phyloP scores from a whole-genome alignment of 805 yeast genomes.

The Metschnikowia amazonensis region DNA sequence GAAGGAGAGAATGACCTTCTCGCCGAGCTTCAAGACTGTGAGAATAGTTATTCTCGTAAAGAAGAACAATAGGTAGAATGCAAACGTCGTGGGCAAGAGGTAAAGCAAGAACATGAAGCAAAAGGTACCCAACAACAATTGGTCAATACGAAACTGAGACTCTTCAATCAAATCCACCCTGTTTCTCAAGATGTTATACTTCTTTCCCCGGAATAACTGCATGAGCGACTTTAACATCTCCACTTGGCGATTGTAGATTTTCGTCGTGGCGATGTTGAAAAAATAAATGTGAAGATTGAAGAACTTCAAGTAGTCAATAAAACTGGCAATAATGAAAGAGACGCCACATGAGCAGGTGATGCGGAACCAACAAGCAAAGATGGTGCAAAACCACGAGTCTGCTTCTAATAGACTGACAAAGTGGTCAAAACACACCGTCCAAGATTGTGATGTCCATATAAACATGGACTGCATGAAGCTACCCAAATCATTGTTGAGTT shows the following conservation, averaged over 20 bases:
- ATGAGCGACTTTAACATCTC: slow-evolving; percentile 67
- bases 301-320: slow-evolving; percentile 61
- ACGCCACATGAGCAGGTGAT: slow-evolving; percentile 47
- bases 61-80: slow-evolving; percentile 77
- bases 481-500: slow-evolving; percentile 82
- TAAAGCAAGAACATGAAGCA: slow-evolving; percentile 76
- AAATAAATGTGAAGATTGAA: slow-evolving; percentile 69
- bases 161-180: slow-evolving; percentile 76
- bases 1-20: slow-evolving; percentile 56
- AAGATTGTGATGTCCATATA: slow-evolving; percentile 76
- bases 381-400: slow-evolving; percentile 5
- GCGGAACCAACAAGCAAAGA: slow-evolving; percentile 13
- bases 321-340: slow-evolving; percentile 63
- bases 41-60: slow-evolving; percentile 51
- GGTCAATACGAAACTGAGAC: slow-evolving; percentile 69
- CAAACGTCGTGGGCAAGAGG: slow-evolving; percentile 80
- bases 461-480: slow-evolving; percentile 81
- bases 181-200: slow-evolving; percentile 75
- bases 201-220: slow-evolving; percentile 84
- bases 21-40: slow-evolving; percentile 47
- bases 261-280: slow-evolving; percentile 75
- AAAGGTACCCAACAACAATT: slow-evolving; percentile 81
- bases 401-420: background rate
- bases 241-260: slow-evolving; percentile 73
- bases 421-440: slow-evolving; percentile 35